These are phyloP conservation scores for Pontederia paniculata DNA, from an alignment of 176 grass and related monocot genomes.

Conservation along the genomic window DNA sequence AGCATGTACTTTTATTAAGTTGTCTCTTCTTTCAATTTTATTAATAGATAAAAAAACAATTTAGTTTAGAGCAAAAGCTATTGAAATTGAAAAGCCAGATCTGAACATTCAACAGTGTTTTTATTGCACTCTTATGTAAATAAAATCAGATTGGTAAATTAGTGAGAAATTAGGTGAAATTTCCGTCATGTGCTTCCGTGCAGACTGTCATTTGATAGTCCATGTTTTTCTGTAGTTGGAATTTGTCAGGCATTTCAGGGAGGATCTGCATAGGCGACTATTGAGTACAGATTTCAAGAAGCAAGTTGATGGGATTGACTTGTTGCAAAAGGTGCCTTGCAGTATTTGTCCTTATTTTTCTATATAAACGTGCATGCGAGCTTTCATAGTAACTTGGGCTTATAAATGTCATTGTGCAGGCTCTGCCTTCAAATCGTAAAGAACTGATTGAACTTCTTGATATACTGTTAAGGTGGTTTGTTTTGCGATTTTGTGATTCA, in stretches of 20 bases:
- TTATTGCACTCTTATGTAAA: too few relatives aligned
- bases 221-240: slow-evolving; percentile 44
- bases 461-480: slow-evolving; percentile 95
- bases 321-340: slow-evolving; percentile 72
- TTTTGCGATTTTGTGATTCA: slow-evolving; percentile 94
- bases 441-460: slow-evolving; percentile 92
- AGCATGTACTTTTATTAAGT: neutral
- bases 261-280: slow-evolving; percentile 86
- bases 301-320: slow-evolving; percentile 94
- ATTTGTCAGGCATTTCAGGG: slow-evolving; percentile 85
- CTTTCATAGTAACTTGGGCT: neutral
- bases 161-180: too few relatives aligned
- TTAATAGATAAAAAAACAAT: too few relatives aligned
- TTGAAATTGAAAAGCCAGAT: too few relatives aligned
- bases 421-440: slow-evolving; percentile 55
- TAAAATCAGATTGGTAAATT: too few relatives aligned
- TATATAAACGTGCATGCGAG: neutral
- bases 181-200: neutral
- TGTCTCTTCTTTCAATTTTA: too few relatives aligned
- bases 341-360: neutral
- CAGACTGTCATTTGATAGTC: slow-evolving; percentile 10
- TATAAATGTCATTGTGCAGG: slow-evolving; percentile 30
- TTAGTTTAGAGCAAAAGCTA: too few relatives aligned
- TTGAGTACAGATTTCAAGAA: slow-evolving; percentile 94
- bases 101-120: too few relatives aligned